Evolutionary conservation across 495 filamentous ascomycete species (phyloP), one percentile per base, ranked within the genome.

Genomic region (Pyrenula massariospora): DNA sequence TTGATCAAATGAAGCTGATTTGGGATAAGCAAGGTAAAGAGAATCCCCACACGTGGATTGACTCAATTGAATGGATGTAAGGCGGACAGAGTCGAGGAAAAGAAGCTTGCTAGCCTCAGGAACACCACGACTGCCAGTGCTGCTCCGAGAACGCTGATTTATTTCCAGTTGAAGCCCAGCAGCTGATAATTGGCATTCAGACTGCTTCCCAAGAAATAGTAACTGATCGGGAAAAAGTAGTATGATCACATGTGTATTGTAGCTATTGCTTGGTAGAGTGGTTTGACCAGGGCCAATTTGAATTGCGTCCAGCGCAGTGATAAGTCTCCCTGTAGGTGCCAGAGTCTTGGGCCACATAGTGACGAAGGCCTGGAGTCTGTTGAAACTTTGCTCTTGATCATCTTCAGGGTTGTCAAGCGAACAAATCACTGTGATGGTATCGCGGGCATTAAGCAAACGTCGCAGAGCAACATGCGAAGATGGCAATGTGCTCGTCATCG

Each of bases 381-480:
- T 84, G 12, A 86, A 77, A 52, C 88, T 75, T 62, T 87, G 83
- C 2, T 81, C 78, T 55, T 88, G 83, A 58, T 87, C 84, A 0
- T 79, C 78, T 22, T 73, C 68, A 0, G 81, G 73, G 24, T 81
- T 82, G 59, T 95, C 89, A 54, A 95, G 79, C 20, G 91, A 90
- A 66, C 93, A 99, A 47, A 99, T 97, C 31, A 93, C 91, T 19
- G 90, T 87, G 59, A 99, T 87, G 52, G 95, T 84, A 65, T 96
- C 91, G 58, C 91, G 77, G 10, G 93, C 91, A 63, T 87, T 88
- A 22, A 93, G 77, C 64, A 99, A 82, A 8, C 74, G 76, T 58
- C 85, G 81, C 52, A 95, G 74, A 0, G 90, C 91, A 19, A 87
- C 86, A 63, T 97, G 90, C 10, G 86, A 82, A 47, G 88, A 77